A percentile compares a stretch with the other conserved stretches of the same genome.
These are phyloP conservation scores for Cercospora beticola DNA, from an alignment of 2,329 filamentous ascomycete genomes.

Conservation along the genomic window DNA sequence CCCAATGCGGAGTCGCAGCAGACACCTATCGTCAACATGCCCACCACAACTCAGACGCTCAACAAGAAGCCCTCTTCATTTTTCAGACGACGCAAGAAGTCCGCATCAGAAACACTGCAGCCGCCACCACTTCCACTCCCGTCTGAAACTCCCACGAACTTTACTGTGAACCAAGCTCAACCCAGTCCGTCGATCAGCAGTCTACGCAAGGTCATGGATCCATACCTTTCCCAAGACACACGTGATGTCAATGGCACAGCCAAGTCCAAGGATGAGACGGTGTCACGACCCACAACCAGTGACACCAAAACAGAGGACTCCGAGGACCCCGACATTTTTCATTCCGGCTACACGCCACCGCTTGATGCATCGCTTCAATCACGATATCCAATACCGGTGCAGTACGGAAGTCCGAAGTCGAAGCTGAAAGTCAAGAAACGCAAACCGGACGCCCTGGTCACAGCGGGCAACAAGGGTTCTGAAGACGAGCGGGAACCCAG, in stretches of 20 bases:
- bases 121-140: constrained; percentile 58
- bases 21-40: constrained; percentile 8
- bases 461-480: constrained; percentile 46
- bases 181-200: constrained; percentile 66
- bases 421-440: constrained; percentile 44
- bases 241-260: constrained; percentile 14
- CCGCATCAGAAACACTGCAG: constrained; percentile 65
- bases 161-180: constrained; percentile 50
- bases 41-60: constrained; percentile 45
- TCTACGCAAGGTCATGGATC: constrained; percentile 81
- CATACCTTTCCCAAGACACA: constrained; percentile 59
- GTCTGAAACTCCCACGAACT: constrained; percentile 34
- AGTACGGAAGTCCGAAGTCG: constrained; percentile 38
- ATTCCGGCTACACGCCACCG: constrained; percentile 71
- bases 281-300: constrained; percentile 34
- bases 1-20: constrained; percentile 19
- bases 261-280: constrained; percentile 16
- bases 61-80: constrained; percentile 94
- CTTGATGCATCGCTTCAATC: constrained; percentile 67
- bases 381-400: constrained; percentile 28
- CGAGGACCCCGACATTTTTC: constrained; percentile 61
- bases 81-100: constrained; percentile 92
- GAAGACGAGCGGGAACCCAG: constrained; percentile 53
- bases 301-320: constrained; percentile 32
- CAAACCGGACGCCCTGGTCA: constrained; percentile 22